Base-by-base conservation (phyloP, 331 rosid genomes). In the Rhamnella rubrinervis region DNA sequence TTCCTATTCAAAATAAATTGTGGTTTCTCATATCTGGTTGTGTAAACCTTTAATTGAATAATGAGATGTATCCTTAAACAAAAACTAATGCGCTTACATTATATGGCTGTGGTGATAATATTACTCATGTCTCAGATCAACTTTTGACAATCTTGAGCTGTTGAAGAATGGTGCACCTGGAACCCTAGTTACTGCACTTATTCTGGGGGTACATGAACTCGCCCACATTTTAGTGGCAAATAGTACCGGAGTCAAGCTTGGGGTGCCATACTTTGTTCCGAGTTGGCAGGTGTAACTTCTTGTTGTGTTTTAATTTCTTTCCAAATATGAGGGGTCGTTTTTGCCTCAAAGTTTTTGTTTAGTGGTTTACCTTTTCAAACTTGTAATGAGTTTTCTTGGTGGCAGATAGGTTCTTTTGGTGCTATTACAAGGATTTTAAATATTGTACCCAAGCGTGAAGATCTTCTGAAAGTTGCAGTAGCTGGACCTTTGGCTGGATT, bases 351-450 rank as follows among this genome's bases (percentile, higher is more conserved):
- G 23, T 41, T 61, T 52, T 41, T 61, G 51, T 64, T 8, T 39
- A 40, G 39, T 23, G 70, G 56, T 21, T 14, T 7, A 59, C 38
- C 2, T 55, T 49, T 41, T 61, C 2, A 55, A 68, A 81, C 72
- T 84, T 78, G 78, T 84, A 79, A 84, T 71, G 88, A 81, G 72
- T 73, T 76, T 71, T 80, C 68, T 82, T 95, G 95, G 91, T 89
- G 92, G 88, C 99, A 95, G 99, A 89, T 95, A 95, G 99, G 99
- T 89, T 91, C 99, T 67, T 95, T 91, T 82, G 99, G 99, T 82
- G 83, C 97, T 57, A 95, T 95, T 75, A 95, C 99, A 68, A 88
- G 97, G 85, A 89, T 95, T 73, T 41, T 88, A 79, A 95, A 84
- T 77, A 91, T 91, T 58, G 99, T 91, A 72, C 75, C 96, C 47